Percentiles rank a stretch among this genome's conserved stretches.
phyloP scores from a whole-genome alignment of 192 early-diverging fungal genomes.

The Entomortierella parvispora region DNA sequence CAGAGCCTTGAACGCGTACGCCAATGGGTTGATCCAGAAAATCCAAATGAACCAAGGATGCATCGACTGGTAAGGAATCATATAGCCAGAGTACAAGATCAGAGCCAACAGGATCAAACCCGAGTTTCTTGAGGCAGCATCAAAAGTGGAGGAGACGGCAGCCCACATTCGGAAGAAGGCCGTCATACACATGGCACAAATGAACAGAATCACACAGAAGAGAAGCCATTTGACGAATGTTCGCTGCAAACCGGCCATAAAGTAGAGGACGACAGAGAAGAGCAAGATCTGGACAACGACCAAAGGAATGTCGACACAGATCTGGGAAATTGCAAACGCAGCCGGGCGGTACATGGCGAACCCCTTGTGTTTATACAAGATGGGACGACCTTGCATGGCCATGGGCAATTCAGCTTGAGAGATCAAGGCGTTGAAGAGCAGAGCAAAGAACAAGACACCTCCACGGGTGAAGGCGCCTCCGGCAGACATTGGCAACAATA shows the following conservation, averaged over 20 bases:
- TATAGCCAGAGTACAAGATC: slow-evolving; percentile 69
- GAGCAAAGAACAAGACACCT: slow-evolving; percentile 76
- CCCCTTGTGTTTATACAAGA: slow-evolving; percentile 82
- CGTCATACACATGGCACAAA: slow-evolving; percentile 64
- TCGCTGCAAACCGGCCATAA: slow-evolving; percentile 66
- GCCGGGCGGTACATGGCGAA: slow-evolving; percentile 75
- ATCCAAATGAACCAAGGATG: slow-evolving; percentile 72
- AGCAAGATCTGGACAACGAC: slow-evolving; percentile 59
- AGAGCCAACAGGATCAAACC: slow-evolving; percentile 63
- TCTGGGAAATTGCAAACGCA: slow-evolving; percentile 65
- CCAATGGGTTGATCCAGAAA: slow-evolving; percentile 72
- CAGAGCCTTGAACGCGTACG: slow-evolving; percentile 67
- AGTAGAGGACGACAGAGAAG: slow-evolving; percentile 68
- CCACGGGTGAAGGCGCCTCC: slow-evolving; percentile 83
- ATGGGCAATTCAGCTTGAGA: slow-evolving; percentile 76
- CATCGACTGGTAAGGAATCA: slow-evolving; percentile 68
- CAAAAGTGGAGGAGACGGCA: slow-evolving; percentile 58
- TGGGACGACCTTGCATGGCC: slow-evolving; percentile 75
- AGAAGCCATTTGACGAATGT: slow-evolving; percentile 63
- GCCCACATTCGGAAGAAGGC: slow-evolving; percentile 71
- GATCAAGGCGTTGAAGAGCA: slow-evolving; percentile 62
- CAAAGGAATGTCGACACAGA: slow-evolving; percentile 63
- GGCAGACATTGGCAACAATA: slow-evolving; percentile 62
- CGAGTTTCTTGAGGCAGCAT: slow-evolving; percentile 61
- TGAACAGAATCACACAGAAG: slow-evolving; percentile 64